Evolutionary conservation across 1,284 basidiomycete genomes (phyloP).

Genomic region (Veloporphyrellus conicus): DNA sequence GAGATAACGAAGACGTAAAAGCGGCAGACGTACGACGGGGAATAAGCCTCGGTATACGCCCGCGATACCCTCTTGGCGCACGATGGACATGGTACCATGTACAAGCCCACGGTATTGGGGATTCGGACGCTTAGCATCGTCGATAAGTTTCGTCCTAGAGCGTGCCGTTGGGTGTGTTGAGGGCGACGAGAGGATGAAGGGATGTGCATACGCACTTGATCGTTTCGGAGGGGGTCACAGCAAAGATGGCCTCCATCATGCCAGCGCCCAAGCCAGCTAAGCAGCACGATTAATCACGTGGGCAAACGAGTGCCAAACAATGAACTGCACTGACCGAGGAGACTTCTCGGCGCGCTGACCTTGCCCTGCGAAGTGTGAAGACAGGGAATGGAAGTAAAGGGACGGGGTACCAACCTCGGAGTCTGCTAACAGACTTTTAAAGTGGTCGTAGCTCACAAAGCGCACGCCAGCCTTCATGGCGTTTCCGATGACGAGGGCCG

Average conservation of each 20-base stretch:
- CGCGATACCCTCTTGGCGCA: slow-evolving; percentile 76
- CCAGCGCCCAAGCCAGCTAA: slow-evolving; percentile 93
- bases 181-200: background rate
- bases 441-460: slow-evolving; percentile 92
- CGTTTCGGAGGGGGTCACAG: slow-evolving; percentile 96
- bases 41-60: slow-evolving; percentile 92
- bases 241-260: slow-evolving; percentile 90
- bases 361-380: slow-evolving; percentile 61
- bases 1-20: background rate
- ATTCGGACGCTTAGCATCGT: slow-evolving; percentile 81
- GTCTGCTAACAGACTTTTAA: slow-evolving; percentile 84
- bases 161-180: background rate
- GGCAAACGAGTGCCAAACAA: background rate
- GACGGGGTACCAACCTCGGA: slow-evolving; percentile 52
- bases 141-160: slow-evolving; percentile 91
- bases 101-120: slow-evolving; percentile 87
- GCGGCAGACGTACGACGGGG: slow-evolving; percentile 71
- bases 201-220: slow-evolving; percentile 72
- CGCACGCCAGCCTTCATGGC: slow-evolving; percentile 89
- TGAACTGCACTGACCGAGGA: slow-evolving; percentile 60
- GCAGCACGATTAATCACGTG: background rate
- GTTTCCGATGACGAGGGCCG: slow-evolving; percentile 86
- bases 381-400: background rate
- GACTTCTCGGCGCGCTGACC: slow-evolving; percentile 78
- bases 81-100: slow-evolving; percentile 81